A percentile compares a stretch with the other conserved stretches of the same genome.
phyloP scores from a whole-genome alignment of 1,284 basidiomycete genomes.

The Amylostereum areolatum region DNA sequence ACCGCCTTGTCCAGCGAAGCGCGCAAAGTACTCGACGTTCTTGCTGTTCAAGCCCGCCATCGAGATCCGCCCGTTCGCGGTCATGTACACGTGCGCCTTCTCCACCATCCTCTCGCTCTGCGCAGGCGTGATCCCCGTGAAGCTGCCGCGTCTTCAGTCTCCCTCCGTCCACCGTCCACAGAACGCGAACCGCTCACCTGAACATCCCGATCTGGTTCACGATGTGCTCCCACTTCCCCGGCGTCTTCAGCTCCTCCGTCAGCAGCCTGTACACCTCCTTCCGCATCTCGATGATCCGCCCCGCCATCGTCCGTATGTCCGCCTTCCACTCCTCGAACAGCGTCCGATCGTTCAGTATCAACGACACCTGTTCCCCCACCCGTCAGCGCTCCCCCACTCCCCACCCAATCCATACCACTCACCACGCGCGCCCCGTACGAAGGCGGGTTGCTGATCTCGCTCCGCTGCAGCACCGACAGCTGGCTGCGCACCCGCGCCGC shows the following conservation, averaged over 20 bases:
- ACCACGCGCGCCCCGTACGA: slow-evolving; percentile 87
- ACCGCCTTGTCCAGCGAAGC: slow-evolving; percentile 69
- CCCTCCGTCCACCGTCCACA: background rate
- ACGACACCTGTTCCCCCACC: slow-evolving; percentile 46
- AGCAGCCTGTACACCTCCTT: slow-evolving; percentile 74
- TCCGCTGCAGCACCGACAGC: slow-evolving; percentile 80
- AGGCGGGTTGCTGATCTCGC: slow-evolving; percentile 93
- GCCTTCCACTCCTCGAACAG: slow-evolving; percentile 85
- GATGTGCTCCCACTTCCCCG: slow-evolving; percentile 91
- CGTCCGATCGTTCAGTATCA: slow-evolving; percentile 68
- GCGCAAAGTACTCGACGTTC: slow-evolving; percentile 78
- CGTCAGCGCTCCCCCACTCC: slow-evolving; percentile 5
- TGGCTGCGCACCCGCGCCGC: slow-evolving; percentile 78
- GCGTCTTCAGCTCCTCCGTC: slow-evolving; percentile 83
- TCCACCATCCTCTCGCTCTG: slow-evolving; percentile 74
- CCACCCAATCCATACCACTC: slow-evolving; percentile 18
- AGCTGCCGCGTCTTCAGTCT: slow-evolving; percentile 36
- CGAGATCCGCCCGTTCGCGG: slow-evolving; percentile 79
- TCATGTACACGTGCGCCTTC: slow-evolving; percentile 86
- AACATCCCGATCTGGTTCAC: slow-evolving; percentile 91
- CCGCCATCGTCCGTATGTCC: slow-evolving; percentile 90
- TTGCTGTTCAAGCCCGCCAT: slow-evolving; percentile 77
- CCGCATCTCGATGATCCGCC: slow-evolving; percentile 88
- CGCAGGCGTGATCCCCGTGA: slow-evolving; percentile 66
- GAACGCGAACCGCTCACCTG: slow-evolving; percentile 43